A percentile compares a stretch with the other conserved stretches of the same genome.
Evolutionary conservation across 345 rosid genomes (phyloP).

Genomic region (Orychophragmus violaceus): DNA sequence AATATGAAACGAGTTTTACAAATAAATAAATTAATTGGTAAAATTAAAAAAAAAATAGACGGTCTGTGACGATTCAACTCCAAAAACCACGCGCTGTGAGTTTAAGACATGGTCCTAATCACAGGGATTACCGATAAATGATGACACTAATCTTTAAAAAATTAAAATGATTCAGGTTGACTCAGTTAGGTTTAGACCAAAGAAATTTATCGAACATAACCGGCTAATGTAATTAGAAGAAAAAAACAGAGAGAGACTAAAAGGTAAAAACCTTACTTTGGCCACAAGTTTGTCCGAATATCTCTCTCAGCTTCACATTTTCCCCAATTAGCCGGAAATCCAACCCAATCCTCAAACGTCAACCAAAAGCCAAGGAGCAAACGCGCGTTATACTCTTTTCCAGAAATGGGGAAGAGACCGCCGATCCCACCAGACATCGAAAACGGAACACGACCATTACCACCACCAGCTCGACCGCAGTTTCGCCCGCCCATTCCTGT

Average conservation of each 20-base stretch:
- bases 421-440: conserved; percentile 29
- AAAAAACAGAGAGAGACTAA: not conserved
- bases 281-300: conserved; percentile 29
- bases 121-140: not conserved
- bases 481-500: conserved; percentile 36
- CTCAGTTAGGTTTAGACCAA: conserved; percentile 12
- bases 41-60: conserved; percentile 2
- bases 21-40: not conserved
- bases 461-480: conserved; percentile 34
- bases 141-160: not conserved
- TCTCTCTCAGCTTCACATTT: conserved; percentile 26
- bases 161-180: not conserved
- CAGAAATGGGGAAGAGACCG: conserved; percentile 36
- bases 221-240: not conserved
- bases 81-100: conserved; percentile 15
- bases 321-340: not conserved
- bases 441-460: conserved; percentile 18
- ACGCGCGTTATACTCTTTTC: conserved; percentile 20
- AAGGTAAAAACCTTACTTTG: not conserved
- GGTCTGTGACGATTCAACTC: not conserved
- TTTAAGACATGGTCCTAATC: conserved; percentile 15
- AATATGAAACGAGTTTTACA: not conserved
- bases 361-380: conserved; percentile 8
- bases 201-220: conserved; percentile 25
- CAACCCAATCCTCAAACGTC: conserved; percentile 9